These are phyloP conservation scores for Choricystis sp. DNA, from an alignment of 139 green algal genomes.

Conservation along the genomic window DNA sequence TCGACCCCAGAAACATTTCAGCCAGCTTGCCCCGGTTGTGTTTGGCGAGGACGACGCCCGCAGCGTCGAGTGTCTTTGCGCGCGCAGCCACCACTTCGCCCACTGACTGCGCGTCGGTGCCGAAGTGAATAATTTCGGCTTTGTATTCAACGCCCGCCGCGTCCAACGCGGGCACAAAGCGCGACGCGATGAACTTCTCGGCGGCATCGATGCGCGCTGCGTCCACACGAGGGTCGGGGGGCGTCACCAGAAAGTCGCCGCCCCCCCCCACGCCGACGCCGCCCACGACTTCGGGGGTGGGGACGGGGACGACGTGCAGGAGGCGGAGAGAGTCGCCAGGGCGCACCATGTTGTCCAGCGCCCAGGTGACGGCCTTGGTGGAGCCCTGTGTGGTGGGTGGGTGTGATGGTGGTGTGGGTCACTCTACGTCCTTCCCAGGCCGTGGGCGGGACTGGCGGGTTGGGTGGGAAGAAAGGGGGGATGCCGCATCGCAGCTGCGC, in stretches of 20 bases:
- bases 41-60: slow-evolving; percentile 36
- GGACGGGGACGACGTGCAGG: slow-evolving; percentile 18
- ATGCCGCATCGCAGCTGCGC: too few relatives aligned
- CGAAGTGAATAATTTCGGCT: slow-evolving; percentile 38
- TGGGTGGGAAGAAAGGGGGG: too few relatives aligned
- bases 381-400: not conserved
- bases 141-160: slow-evolving; percentile 17
- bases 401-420: not conserved
- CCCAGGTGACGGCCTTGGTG: not conserved
- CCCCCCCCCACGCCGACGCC: not conserved
- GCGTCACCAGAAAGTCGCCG: slow-evolving; percentile 2
- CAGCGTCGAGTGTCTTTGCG: slow-evolving; percentile 25
- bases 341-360: not conserved
- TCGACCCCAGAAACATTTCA: slow-evolving; percentile 43
- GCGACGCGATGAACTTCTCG: slow-evolving; percentile 29
- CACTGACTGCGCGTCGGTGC: slow-evolving; percentile 33
- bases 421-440: too few relatives aligned
- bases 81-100: slow-evolving; percentile 5
- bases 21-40: slow-evolving; percentile 24
- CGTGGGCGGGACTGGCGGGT: too few relatives aligned
- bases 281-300: slow-evolving; percentile 13
- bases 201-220: slow-evolving; percentile 13
- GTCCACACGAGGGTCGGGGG: slow-evolving; percentile 20
- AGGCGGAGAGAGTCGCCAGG: slow-evolving; percentile 9
- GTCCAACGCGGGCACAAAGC: slow-evolving; percentile 25